Percentiles rank a stretch among this genome's conserved stretches.
Conservation (phyloP, 2,329 filamentous ascomycete species). For the Madurella fahalii region DNA sequence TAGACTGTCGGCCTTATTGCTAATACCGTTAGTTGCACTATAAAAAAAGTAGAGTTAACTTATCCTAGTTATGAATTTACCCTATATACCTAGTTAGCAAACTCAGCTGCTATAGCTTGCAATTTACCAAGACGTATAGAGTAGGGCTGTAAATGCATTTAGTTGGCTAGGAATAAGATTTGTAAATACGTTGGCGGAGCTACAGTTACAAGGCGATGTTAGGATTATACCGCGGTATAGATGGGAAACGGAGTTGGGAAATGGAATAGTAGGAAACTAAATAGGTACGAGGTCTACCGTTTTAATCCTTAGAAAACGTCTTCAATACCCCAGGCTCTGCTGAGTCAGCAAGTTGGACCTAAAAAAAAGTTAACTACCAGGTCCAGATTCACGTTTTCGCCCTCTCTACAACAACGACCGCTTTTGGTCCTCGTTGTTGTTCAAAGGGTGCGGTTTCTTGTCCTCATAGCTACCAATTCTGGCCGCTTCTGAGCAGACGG, state of each 20-base stretch:
- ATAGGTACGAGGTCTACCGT: slow-evolving; percentile 11
- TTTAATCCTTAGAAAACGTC: neutral
- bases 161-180: slow-evolving; percentile 12
- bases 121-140: slow-evolving; percentile 5
- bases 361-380: neutral
- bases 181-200: slow-evolving; percentile 10
- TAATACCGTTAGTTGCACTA: neutral
- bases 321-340: slow-evolving; percentile 7
- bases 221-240: slow-evolving; percentile 7
- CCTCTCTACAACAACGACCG: slow-evolving; percentile 10
- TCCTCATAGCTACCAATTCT: slow-evolving; percentile 13
- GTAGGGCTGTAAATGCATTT: slow-evolving; percentile 13
- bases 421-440: slow-evolving; percentile 14
- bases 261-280: slow-evolving; percentile 7
- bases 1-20: too few relatives aligned
- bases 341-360: slow-evolving; percentile 3
- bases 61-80: neutral
- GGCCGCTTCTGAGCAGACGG: slow-evolving; percentile 15
- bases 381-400: slow-evolving; percentile 8
- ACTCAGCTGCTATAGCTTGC: slow-evolving; percentile 5
- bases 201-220: slow-evolving; percentile 7
- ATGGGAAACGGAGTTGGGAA: slow-evolving; percentile 14
- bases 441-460: slow-evolving; percentile 14
- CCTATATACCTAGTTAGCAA: slow-evolving; percentile 4
- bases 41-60: slow-evolving; percentile 5